Conservation (phyloP, 1,139 yeast genomes). For the Meyerozyma guilliermondii region DNA sequence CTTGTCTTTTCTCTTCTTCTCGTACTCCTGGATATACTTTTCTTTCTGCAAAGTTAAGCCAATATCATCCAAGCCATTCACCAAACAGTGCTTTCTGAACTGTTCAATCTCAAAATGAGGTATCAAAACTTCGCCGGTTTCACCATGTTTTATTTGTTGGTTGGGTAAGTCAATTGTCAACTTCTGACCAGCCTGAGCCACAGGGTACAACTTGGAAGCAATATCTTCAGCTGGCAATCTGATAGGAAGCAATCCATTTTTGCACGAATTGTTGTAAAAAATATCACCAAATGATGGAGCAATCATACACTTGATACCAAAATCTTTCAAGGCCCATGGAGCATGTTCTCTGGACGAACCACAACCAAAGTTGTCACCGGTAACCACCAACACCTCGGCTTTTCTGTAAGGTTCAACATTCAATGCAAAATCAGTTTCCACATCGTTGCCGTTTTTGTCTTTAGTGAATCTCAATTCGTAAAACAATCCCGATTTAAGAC, state of each 20-base stretch:
- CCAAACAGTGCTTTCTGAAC: conserved; percentile 90
- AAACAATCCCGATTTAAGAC: conserved; percentile 81
- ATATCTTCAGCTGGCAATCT: conserved; percentile 77
- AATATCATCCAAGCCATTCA: conserved; percentile 94
- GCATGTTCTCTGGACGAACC: conserved; percentile 99
- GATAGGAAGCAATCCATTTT: conserved; percentile 90
- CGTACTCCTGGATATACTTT: conserved; percentile 66
- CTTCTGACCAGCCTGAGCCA: conserved; percentile 67
- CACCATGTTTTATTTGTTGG: conserved; percentile 68
- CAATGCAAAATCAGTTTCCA: conserved; percentile 81
- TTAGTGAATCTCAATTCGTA: conserved; percentile 80
- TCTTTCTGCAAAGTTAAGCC: conserved; percentile 93
- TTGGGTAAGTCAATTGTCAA: conserved; percentile 80
- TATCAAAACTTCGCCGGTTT: conserved; percentile 67
- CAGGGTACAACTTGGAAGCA: conserved; percentile 63
- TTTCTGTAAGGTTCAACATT: conserved; percentile 77
- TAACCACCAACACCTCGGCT: conserved; percentile 80
- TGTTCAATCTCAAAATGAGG: conserved; percentile 81
- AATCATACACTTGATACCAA: conserved; percentile 90
- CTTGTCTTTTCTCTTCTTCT: conserved; percentile 65
- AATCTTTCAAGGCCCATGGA: conserved; percentile 98
- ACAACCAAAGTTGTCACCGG: conserved; percentile 97
- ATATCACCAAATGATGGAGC: conserved; percentile 99
- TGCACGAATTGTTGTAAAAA: conserved; percentile 93
- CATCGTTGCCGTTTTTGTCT: conserved; percentile 65